Conservation (phyloP, 441 rosid genomes). For the Mallotus repandus region DNA sequence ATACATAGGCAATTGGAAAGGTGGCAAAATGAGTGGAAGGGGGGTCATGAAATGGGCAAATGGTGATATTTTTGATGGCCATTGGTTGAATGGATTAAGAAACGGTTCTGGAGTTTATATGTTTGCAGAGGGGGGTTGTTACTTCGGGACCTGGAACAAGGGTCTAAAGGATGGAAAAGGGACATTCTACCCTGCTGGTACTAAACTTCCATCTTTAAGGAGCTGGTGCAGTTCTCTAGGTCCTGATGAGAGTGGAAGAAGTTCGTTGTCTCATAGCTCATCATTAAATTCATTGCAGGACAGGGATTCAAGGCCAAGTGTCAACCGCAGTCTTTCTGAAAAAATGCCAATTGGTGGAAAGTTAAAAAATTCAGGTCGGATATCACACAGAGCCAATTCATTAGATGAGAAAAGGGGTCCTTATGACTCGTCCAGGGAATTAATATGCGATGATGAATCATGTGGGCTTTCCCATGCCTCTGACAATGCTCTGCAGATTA, state of each 20-base stretch:
- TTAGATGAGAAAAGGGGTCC: conserved; percentile 44
- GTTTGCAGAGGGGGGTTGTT: conserved; percentile 77
- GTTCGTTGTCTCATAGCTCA: conserved; percentile 41
- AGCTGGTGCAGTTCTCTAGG: conserved; percentile 48
- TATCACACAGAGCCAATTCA: conserved; percentile 42
- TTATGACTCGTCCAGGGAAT: conserved; percentile 39
- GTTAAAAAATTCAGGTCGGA: conserved; percentile 45
- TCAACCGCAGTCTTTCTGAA: conserved; percentile 65
- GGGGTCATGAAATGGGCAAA: conserved; percentile 93
- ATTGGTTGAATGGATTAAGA: conserved; percentile 77
- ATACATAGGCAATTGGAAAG: conserved; percentile 84
- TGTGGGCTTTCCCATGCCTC: conserved; percentile 36
- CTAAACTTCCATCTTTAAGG: conserved; percentile 62
- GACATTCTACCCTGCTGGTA: conserved; percentile 76
- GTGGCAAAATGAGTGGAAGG: conserved; percentile 81
- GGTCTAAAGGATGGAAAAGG: conserved; percentile 92
- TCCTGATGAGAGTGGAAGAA: conserved; percentile 42
- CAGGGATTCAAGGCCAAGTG: conserved; percentile 34
- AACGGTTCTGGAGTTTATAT: conserved; percentile 87
- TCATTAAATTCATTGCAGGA: conserved; percentile 43
- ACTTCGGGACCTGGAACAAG: conserved; percentile 78
- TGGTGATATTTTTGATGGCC: conserved; percentile 79
- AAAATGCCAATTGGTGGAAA: conserved; percentile 42
- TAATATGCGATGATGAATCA: conserved; percentile 36
- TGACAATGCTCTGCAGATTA: conserved; percentile 39